Conservation (phyloP, 805 yeast species). For the Candida montana region DNA sequence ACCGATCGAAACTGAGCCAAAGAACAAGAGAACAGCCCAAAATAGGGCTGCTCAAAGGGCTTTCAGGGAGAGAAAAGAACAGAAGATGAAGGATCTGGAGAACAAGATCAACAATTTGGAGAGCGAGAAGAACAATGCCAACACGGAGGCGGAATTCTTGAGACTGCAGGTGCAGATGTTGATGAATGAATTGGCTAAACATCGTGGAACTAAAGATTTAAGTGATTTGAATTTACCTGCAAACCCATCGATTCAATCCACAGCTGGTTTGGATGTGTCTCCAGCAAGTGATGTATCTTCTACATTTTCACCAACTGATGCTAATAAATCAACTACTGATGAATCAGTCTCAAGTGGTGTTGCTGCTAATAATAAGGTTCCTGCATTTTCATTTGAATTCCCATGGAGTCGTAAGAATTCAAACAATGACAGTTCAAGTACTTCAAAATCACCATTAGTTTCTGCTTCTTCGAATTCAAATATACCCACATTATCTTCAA, state of each 20-base stretch:
- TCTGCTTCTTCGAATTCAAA: slow-evolving; percentile 6
- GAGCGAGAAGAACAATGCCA: slow-evolving; percentile 59
- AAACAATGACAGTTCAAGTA: neutral
- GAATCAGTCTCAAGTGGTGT: slow-evolving; percentile 8
- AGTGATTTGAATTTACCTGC: slow-evolving; percentile 25
- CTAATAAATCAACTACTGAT: slow-evolving; percentile 4
- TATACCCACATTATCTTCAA: slow-evolving; percentile 24
- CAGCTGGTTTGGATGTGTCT: slow-evolving; percentile 3
- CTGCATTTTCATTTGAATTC: slow-evolving; percentile 45
- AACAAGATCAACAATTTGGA: slow-evolving; percentile 70
- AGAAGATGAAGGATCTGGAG: slow-evolving; percentile 79
- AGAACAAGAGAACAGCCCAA: slow-evolving; percentile 89
- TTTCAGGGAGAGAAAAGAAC: slow-evolving; percentile 89
- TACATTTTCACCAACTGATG: slow-evolving; percentile 15
- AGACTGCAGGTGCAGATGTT: slow-evolving; percentile 72
- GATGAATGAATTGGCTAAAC: slow-evolving; percentile 62
- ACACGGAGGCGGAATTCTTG: slow-evolving; percentile 67
- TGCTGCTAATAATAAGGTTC: slow-evolving; percentile 1
- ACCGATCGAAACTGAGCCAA: slow-evolving; percentile 73
- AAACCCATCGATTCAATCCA: too few relatives aligned
- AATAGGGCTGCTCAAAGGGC: slow-evolving; percentile 99
- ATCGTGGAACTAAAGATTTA: slow-evolving; percentile 35
- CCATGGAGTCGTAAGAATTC: slow-evolving; percentile 40
- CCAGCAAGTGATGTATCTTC: slow-evolving; percentile 14
- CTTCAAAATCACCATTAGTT: slow-evolving; percentile 9